Base-by-base conservation (phyloP, 73 alveolate genomes). In the Blepharisma stoltei region DNA sequence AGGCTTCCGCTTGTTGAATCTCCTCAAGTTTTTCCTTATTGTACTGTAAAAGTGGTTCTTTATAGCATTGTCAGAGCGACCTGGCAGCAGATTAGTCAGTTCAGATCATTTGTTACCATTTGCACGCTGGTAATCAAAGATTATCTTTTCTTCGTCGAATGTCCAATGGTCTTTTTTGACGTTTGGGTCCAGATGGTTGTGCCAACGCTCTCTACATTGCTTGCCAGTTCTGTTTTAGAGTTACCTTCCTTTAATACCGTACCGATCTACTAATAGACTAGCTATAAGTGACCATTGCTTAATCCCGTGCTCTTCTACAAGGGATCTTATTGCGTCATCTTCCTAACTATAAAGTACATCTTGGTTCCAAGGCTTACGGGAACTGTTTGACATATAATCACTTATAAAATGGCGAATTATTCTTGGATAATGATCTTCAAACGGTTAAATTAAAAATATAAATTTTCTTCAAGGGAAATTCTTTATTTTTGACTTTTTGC, bases 171-270 rank as follows among this genome's bases (percentile, higher is more conserved):
- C 86, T 78, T 92, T 92, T 52, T 80, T 86, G 6, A 92, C 86
- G n/a, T 55, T 46, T 53, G 98, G 98, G 53, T 92, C 92, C 7
- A 93, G 71, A 55, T 90, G 92, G 55, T 92, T 92, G 75, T 82
- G 89, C 95, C 95, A 92, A 45, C 98, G 67, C 75, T 92, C 98
- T 67, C 98, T 52, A 45, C 98, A 92, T 73, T 92, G 92, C 81
- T 92, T 92, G 6, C 95, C 98, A 70, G 83, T 92, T 68, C 90
- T 77, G 0, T 54, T 38, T 76, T 41, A 43, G n/a, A 20, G 52
- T 9, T 70, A 80, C 7, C 68, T 48, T 48, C 86, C 73, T n/a
- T 38, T n/a, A 3, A 60, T 21, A 6, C 11, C 43, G 66, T 86
- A 60, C 14, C 73, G 73, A 60, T n/a, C 23, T 14, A 60, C 78